These are phyloP conservation scores for Houttuynia cordata DNA, from an alignment of 164 flowering plant species.

Conservation along the genomic window DNA sequence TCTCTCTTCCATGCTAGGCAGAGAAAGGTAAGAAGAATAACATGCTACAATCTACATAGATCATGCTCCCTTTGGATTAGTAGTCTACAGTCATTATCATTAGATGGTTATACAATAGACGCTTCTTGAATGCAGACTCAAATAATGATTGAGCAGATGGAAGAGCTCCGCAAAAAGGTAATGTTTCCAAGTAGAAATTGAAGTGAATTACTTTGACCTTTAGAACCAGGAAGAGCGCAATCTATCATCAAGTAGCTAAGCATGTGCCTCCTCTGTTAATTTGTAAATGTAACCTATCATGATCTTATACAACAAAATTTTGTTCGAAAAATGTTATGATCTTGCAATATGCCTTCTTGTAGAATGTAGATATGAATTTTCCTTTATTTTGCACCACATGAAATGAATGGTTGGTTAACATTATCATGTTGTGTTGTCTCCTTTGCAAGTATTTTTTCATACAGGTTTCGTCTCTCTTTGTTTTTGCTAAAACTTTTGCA, in stretches of 20 bases:
- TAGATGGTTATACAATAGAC: neutral
- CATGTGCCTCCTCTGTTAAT: neutral
- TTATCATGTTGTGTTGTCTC: too few species aligned
- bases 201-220: too few species aligned
- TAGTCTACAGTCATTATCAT: neutral
- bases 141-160: constrained; percentile 78
- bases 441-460: too few species aligned
- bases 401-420: too few species aligned
- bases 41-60: neutral
- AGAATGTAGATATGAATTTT: too few species aligned
- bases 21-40: constrained; percentile 51
- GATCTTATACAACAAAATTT: neutral
- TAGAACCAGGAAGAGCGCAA: too few species aligned
- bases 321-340: too few species aligned
- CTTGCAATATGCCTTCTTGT: too few species aligned
- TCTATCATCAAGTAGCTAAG: too few species aligned
- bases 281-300: neutral
- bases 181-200: neutral
- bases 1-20: constrained; percentile 70
- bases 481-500: constrained; percentile 15
- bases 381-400: too few species aligned
- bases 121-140: constrained; percentile 38
- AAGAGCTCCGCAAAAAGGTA: constrained; percentile 76
- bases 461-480: neutral
- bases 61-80: neutral